Conservation (phyloP, 2,329 filamentous ascomycete genomes). For the Curvularia sp. region DNA sequence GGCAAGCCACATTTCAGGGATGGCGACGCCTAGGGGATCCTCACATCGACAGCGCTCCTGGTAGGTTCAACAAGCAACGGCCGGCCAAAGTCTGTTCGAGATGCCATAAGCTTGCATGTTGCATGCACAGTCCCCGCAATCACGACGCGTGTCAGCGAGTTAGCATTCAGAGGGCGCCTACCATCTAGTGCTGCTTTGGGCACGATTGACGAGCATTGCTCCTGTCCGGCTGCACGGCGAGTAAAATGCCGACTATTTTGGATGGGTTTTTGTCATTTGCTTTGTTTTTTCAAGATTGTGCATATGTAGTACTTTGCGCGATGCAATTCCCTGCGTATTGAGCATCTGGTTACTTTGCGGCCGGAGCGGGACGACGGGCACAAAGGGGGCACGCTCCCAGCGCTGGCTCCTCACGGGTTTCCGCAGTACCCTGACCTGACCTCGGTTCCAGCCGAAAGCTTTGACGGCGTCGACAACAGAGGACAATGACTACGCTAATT, state of each 20-base stretch:
- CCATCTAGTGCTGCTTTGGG: conserved; percentile 13
- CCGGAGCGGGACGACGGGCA: conserved; percentile 43
- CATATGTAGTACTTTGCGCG: conserved; percentile 1
- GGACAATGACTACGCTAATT: conserved; percentile 12
- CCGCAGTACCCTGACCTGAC: conserved; percentile 34
- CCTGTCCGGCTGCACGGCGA: conserved; percentile 2
- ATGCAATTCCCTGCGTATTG: conserved; percentile 14
- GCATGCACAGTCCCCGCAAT: conserved; percentile 38
- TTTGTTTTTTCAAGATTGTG: background rate
- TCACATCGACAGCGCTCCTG: conserved; percentile 32
- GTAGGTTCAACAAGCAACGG: conserved; percentile 36
- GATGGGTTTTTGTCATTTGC: background rate
- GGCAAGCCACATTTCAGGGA: conserved; percentile 44
- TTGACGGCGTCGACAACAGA: conserved; percentile 17
- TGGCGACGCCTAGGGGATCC: conserved; percentile 38
- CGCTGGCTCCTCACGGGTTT: conserved; percentile 37
- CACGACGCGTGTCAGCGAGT: conserved; percentile 40
- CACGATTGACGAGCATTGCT: conserved; percentile 10
- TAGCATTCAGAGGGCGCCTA: conserved; percentile 23
- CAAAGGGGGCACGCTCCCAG: conserved; percentile 44
- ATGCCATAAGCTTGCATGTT: conserved; percentile 27
- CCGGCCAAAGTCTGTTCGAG: conserved; percentile 42
- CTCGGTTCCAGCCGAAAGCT: conserved; percentile 37
- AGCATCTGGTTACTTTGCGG: conserved; percentile 37
- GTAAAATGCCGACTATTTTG: background rate